Evolutionary conservation across 1,284 basidiomycete species (phyloP), one percentile per base, ranked within the genome.

Genomic region (Cryptococcus sp.): DNA sequence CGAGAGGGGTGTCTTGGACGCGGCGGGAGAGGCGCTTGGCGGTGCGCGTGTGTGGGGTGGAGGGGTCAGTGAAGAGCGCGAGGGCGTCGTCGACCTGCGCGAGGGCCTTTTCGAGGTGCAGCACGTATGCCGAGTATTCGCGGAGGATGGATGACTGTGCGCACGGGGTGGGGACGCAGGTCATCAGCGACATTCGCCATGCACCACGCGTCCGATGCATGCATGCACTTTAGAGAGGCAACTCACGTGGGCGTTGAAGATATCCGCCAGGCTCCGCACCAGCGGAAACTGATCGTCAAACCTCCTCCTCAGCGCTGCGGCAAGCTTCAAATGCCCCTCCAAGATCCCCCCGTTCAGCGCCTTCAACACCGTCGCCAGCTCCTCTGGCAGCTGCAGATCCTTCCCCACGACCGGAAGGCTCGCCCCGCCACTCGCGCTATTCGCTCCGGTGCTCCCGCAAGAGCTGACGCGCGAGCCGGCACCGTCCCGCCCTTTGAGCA

Each of bases 231-330:
- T n/a, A n/a, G n/a, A 13, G 16, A 1, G 5, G 12, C 13, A 33
- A 81, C 89, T 78, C 70, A 94, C 93, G 77, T 92, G 92, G 13
- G 88, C 84, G 37, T 91, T 88, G 77, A 96, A 97, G 13, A 96
- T 89, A 67, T 95, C 91, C 38, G 92, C 92, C 38, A 97, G 81
- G 38, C 87, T 89, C 52, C 92, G 82, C 38, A 96, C 92, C 21
- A 96, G 82, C 3, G 92, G 92, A 69, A 88, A 95, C 71, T 95
- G 91, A 68, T 94, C 90, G 58, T 93, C 90, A 61, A 94, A 95
- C 45, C 91, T 81, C 77, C 88, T 91, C 69, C 84, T 84, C 63
- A 97, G 77, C 21, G 87, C 87, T 47, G 89, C 86, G 52, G 85
- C 87, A 24, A 96, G 82, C 65, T 86, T 84, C 65, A 87, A 81